Percentiles rank a stretch among this genome's conserved stretches.
Conservation (phyloP, 1,139 yeast genomes). For the Debaryomyces udenii region DNA sequence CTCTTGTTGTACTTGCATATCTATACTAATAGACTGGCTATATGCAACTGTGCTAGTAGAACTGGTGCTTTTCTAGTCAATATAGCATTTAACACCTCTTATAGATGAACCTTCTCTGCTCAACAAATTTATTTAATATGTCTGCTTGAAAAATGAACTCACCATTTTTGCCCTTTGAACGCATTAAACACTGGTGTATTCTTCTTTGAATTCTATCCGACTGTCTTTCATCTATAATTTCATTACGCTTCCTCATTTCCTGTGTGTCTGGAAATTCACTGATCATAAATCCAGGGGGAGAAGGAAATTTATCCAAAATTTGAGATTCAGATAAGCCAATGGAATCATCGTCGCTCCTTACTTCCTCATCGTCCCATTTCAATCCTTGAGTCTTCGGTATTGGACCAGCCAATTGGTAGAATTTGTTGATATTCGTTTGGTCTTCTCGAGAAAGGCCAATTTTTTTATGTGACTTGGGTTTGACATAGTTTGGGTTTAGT, state of each 20-base stretch:
- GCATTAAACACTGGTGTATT: constrained; percentile 17
- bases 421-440: constrained; percentile 33
- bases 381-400: constrained; percentile 17
- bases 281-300: constrained; percentile 68
- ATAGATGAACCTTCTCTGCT: constrained; percentile 21
- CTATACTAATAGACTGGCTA: too few relatives aligned
- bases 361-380: constrained; percentile 19
- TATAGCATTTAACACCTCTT: not conserved
- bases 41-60: too few relatives aligned
- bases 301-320: constrained; percentile 48
- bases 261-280: constrained; percentile 68
- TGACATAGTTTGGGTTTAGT: constrained; percentile 34
- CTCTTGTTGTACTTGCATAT: too few relatives aligned
- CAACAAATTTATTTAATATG: constrained; percentile 21
- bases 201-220: constrained; percentile 22
- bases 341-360: constrained; percentile 4
- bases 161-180: constrained; percentile 16
- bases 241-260: constrained; percentile 33
- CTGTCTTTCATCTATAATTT: constrained; percentile 22
- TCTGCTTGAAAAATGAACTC: constrained; percentile 22
- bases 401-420: constrained; percentile 26
- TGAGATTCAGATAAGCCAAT: constrained; percentile 22
- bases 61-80: too few relatives aligned
- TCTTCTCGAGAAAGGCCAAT: constrained; percentile 32
- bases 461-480: constrained; percentile 24